phyloP scores from a whole-genome alignment of 768 basidiomycete genomes.

The Russula abietina region DNA sequence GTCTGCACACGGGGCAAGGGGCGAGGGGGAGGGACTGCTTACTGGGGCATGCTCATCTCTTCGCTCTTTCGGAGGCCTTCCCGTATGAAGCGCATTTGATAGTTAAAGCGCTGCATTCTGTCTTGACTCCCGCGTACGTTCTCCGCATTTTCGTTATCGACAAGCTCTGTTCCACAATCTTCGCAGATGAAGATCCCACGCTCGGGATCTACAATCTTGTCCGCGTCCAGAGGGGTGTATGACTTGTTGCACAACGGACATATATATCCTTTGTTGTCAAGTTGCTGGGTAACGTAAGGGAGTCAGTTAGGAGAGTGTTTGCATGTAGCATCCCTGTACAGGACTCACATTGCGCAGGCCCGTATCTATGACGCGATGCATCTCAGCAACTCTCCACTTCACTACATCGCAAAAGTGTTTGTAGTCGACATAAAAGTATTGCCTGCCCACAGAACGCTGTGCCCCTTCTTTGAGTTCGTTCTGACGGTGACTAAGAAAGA shows the following conservation, averaged over 20 bases:
- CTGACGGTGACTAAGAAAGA: conserved; percentile 62
- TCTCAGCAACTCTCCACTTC: conserved; percentile 93
- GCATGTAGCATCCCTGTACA: background rate
- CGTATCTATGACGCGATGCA: conserved; percentile 85
- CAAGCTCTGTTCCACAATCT: conserved; percentile 77
- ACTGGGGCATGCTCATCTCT: conserved; percentile 79
- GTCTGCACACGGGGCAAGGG: too few species aligned
- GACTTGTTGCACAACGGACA: conserved; percentile 83
- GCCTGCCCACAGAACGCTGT: conserved; percentile 77
- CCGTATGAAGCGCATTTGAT: conserved; percentile 80
- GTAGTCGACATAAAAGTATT: conserved; percentile 97
- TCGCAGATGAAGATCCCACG: conserved; percentile 75
- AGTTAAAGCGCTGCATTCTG: conserved; percentile 92
- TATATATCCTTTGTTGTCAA: conserved; percentile 96
- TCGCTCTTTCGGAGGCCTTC: conserved; percentile 89
- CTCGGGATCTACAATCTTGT: conserved; percentile 70
- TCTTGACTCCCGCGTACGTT: conserved; percentile 82
- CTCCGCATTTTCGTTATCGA: conserved; percentile 89
- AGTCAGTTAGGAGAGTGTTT: background rate
- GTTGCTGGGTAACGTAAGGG: conserved; percentile 52
- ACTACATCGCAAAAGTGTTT: conserved; percentile 94
- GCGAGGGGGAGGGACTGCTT: conserved; percentile 30
- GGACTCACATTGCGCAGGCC: conserved; percentile 74
- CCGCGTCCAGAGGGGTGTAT: conserved; percentile 81
- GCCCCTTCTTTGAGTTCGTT: conserved; percentile 89